These are phyloP conservation scores for Stevia rebaudiana DNA, from an alignment of 140 eudicot species.

Conservation along the genomic window DNA sequence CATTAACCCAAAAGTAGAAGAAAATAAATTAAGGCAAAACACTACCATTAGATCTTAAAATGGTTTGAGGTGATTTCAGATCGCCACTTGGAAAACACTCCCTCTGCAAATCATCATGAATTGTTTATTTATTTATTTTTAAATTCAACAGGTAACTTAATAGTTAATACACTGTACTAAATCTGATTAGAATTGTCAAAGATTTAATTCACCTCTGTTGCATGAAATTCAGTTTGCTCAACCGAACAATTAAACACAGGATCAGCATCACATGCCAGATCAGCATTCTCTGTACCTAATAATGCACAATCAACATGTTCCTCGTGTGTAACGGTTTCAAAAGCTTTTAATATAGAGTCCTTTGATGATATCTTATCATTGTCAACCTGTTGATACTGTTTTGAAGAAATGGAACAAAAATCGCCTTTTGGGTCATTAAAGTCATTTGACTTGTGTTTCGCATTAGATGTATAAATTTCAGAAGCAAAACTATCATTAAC, in stretches of 20 bases:
- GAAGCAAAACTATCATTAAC: conserved; percentile 52
- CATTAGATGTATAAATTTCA: conserved; percentile 17
- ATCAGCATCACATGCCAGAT: conserved; percentile 24
- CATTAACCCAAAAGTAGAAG: background rate
- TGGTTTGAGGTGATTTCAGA: conserved; percentile 21
- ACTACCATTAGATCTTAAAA: conserved; percentile 31
- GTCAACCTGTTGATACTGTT: conserved; percentile 12
- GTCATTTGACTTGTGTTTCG: conserved; percentile 25
- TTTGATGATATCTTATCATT: background rate
- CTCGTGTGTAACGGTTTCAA: conserved; percentile 15
- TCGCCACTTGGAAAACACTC: conserved; percentile 18
- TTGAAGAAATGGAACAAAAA: conserved; percentile 11
- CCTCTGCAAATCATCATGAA: conserved; percentile 37
- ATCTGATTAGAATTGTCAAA: background rate
- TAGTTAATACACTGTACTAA: background rate
- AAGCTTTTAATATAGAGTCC: conserved; percentile 14
- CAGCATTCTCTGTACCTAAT: conserved; percentile 9
- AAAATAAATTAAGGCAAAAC: conserved; percentile 9
- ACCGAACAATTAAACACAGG: conserved; percentile 22
- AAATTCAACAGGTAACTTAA: background rate
- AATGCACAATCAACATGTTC: background rate
- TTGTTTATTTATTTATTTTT: background rate
- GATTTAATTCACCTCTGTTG: conserved; percentile 32
- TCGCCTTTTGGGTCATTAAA: conserved; percentile 13
- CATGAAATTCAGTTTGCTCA: conserved; percentile 23